Evolutionary conservation across 2,329 filamentous ascomycete genomes (phyloP).

Genomic region (Trichoderma sp.): DNA sequence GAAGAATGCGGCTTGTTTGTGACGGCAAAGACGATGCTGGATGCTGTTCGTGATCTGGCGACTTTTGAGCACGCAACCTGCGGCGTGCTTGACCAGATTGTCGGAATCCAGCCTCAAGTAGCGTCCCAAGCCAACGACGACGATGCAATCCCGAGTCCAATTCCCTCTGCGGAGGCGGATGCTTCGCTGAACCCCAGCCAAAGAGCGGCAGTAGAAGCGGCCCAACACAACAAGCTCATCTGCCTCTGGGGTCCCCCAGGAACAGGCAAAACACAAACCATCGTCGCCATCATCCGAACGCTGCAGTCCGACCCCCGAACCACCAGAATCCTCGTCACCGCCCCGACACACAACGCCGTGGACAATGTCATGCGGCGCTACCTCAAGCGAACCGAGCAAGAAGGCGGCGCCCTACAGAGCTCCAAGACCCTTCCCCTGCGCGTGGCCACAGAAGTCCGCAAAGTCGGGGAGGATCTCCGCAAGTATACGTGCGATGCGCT

Average conservation of each 20-base stretch:
- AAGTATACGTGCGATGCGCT: slow-evolving; percentile 44
- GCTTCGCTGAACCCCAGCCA: slow-evolving; percentile 31
- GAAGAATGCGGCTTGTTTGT: slow-evolving; percentile 46
- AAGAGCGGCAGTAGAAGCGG: slow-evolving; percentile 27
- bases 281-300: slow-evolving; percentile 43
- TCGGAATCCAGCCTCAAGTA: slow-evolving; percentile 1
- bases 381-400: slow-evolving; percentile 28
- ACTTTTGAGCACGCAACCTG: slow-evolving; percentile 39
- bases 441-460: slow-evolving; percentile 35
- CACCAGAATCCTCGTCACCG: slow-evolving; percentile 43
- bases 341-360: slow-evolving; percentile 50
- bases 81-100: slow-evolving; percentile 35
- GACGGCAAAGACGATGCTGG: slow-evolving; percentile 45
- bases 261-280: slow-evolving; percentile 49
- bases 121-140: background rate
- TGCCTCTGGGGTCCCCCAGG: slow-evolving; percentile 51
- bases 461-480: slow-evolving; percentile 41
- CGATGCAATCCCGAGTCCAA: background rate
- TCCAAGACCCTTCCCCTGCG: background rate
- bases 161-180: background rate
- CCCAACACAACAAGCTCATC: slow-evolving; percentile 40
- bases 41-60: slow-evolving; percentile 42
- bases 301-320: slow-evolving; percentile 36
- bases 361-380: slow-evolving; percentile 48
- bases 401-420: background rate